Evolutionary conservation across 192 early-diverging fungal species (phyloP), one percentile per base, ranked within the genome.

Genomic region (Gaertneriomyces semiglobifer): DNA sequence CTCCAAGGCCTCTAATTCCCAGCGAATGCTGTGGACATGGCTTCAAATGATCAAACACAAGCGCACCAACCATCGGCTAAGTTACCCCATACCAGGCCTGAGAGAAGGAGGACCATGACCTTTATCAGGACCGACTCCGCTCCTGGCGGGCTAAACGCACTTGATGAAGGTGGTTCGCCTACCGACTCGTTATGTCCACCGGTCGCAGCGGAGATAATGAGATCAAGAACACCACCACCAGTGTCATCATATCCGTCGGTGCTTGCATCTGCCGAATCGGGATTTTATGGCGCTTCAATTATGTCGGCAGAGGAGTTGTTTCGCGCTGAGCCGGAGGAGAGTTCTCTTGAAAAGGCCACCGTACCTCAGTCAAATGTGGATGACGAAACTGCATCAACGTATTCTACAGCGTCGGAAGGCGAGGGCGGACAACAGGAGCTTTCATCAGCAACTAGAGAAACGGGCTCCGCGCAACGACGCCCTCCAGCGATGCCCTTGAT

Each of bases 71-170:
- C 25, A 33, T 33, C 25, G 25, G 1, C 25, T 33, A 33, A 33
- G 25, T 33, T 33, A 33, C 25, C 25, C 25, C 0, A 33, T 33
- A 33, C 25, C 25, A 0, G 25, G 25, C 25, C 25, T 33, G 25
- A 33, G 25, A 33, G 25, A 33, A 33, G 25, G 25, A 33, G 25
- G 25, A 33, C 25, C 25, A 33, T 33, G 20, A 59, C 56, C 16
- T 50, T 66, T 18, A 56, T 68, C 20, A 56, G 66, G 18, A 68
- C 66, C 12, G 66, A 68, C 43, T 68, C 66, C 10, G 66, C 66
- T 16, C 66, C 66, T 12, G 59, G 66, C 66, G 66, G 60, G 33
- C 45, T 68, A 1, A 52, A 56, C 6, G 66, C 59, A 7, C 53
- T 45, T n/a, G 38, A 42, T 10, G 52, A 42, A 39, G 48, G 48